Base-by-base conservation (phyloP, 345 rosid genomes). In the Dipteronia dyeriana region DNA sequence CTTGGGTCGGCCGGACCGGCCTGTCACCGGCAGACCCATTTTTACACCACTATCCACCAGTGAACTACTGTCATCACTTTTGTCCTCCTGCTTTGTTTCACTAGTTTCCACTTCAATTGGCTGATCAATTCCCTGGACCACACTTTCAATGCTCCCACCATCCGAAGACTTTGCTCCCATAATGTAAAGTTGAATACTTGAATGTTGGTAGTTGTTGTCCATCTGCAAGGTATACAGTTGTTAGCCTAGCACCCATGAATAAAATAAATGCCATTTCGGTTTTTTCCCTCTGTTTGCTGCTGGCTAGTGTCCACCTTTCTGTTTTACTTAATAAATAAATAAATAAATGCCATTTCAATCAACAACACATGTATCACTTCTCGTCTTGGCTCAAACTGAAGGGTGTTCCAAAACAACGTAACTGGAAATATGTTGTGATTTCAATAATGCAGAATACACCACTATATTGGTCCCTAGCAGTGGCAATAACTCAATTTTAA, bases 111-210 rank as follows among this genome's bases (percentile, higher is more conserved):
- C 76, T 75, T 85, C 87, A 72, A 59, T 79, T 73, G 63, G 79
- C 51, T 59, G 72, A 68, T 75, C 77, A 75, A 20, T 60, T 34
- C 9, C 71, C 53, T 12, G 43, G 83, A 49, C 45, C 43, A 34
- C 17, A 34, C 57, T 83, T 41, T 72, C 85, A 22, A 56, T n/a
- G 73, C 77, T 75, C 53, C 78, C 85, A 54, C 68, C 82, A 16
- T 66, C 82, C 13, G 78, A 14, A 80, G 85, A 76, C 79, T 87
- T 89, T 45, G 81, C 67, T 59, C 89, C 86, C 98, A 95, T 90
- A 71, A 90, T 85, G 86, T 85, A 95, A 68, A 95, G 89, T 81
- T 93, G 97, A 83, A 93, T 95, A 70, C 96, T 93, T 14, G 94
- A 90, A 81, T 95, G 98, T 39, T 91, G 98, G 85, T 93, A 93